Percentiles rank a stretch among this genome's conserved stretches.
These are phyloP conservation scores for Apiospora rasikravindrae DNA, from an alignment of 2,329 filamentous ascomycete species.

Conservation along the genomic window DNA sequence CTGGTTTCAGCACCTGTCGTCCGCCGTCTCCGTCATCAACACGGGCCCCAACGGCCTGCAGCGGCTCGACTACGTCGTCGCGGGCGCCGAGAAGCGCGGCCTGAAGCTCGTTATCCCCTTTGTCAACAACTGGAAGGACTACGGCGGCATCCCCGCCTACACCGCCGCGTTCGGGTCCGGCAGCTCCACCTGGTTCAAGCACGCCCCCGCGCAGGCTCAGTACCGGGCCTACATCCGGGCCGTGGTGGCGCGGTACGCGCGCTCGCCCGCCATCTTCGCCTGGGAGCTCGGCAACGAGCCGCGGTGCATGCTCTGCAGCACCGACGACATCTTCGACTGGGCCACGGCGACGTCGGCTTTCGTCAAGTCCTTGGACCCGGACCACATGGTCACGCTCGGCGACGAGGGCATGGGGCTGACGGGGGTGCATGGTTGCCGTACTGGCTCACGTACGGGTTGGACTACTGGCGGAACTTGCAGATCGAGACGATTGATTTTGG, in stretches of 20 bases:
- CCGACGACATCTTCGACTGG: slow-evolving; percentile 63
- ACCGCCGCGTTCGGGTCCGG: slow-evolving; percentile 60
- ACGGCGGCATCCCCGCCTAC: slow-evolving; percentile 69
- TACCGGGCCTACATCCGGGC: slow-evolving; percentile 58
- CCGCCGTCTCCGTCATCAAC: slow-evolving; percentile 63
- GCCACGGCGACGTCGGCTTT: slow-evolving; percentile 61
- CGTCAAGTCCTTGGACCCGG: slow-evolving; percentile 65
- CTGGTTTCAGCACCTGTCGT: slow-evolving; percentile 60
- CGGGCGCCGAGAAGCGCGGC: slow-evolving; percentile 60
- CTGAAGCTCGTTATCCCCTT: slow-evolving; percentile 69
- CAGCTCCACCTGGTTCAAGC: slow-evolving; percentile 61
- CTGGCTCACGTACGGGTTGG: slow-evolving; percentile 52
- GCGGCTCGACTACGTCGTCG: slow-evolving; percentile 68
- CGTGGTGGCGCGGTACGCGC: slow-evolving; percentile 53
- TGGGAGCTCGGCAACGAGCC: slow-evolving; percentile 63
- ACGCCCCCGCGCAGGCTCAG: slow-evolving; percentile 55
- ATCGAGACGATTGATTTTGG: slow-evolving; percentile 59
- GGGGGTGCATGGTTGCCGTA: slow-evolving; percentile 54
- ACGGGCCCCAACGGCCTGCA: slow-evolving; percentile 66
- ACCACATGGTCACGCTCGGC: slow-evolving; percentile 68
- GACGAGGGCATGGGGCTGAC: slow-evolving; percentile 57
- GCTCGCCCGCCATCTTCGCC: slow-evolving; percentile 54
- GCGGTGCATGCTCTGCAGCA: slow-evolving; percentile 61
- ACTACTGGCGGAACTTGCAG: slow-evolving; percentile 56
- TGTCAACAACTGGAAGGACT: slow-evolving; percentile 73